Evolutionary conservation across 495 filamentous ascomycete species (phyloP).

Genomic region (Neurospora tetraspora): DNA sequence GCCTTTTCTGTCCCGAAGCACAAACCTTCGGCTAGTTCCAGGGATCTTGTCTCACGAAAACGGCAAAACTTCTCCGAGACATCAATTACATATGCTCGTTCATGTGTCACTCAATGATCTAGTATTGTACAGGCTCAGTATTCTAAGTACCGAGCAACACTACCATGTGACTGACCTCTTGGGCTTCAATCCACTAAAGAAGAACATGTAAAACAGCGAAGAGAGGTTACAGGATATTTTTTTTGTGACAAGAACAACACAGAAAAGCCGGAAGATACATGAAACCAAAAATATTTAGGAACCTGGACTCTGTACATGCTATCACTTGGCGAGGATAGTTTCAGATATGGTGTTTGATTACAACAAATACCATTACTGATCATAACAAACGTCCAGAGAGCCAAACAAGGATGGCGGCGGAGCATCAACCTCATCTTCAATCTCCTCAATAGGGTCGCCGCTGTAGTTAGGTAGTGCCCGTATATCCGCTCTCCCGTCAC

Average conservation of each 20-base stretch:
- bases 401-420: slow-evolving; percentile 8
- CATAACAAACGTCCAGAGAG: slow-evolving; percentile 8
- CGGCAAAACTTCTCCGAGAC: neutral
- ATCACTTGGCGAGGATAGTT: neutral
- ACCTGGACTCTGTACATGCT: neutral
- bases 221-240: neutral
- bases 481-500: slow-evolving; percentile 32
- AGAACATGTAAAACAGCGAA: neutral
- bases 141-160: neutral
- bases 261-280: neutral
- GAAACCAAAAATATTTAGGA: neutral
- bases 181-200: neutral
- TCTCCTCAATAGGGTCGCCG: slow-evolving; percentile 36
- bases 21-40: neutral
- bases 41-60: neutral
- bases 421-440: slow-evolving; percentile 19
- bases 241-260: neutral
- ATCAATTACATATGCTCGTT: neutral
- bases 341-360: neutral
- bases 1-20: neutral
- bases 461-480: slow-evolving; percentile 31
- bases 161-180: neutral
- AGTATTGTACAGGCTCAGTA: neutral
- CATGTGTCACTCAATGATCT: neutral
- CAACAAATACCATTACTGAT: neutral